Percentiles rank a stretch among this genome's conserved stretches.
These are phyloP conservation scores for Erythrophleum ivorense DNA, from an alignment of 331 rosid genomes.

Conservation along the genomic window DNA sequence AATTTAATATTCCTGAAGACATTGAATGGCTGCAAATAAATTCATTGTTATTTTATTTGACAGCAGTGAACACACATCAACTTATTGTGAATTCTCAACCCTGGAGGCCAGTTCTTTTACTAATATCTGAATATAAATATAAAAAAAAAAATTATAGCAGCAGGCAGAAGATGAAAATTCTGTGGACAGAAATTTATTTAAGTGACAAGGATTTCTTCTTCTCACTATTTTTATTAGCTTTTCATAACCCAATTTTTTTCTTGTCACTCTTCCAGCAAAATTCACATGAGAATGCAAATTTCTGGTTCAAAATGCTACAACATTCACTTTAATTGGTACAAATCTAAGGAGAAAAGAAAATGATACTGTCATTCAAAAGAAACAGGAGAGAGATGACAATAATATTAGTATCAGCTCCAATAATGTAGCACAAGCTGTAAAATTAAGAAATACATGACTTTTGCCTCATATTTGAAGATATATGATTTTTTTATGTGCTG, in stretches of 20 bases:
- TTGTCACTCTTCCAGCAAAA: background rate
- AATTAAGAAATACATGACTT: background rate
- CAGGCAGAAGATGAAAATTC: no score
- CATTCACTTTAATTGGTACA: slow-evolving; percentile 1
- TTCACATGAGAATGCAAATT: slow-evolving; percentile 15
- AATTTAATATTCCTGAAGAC: slow-evolving; percentile 23
- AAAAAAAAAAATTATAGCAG: background rate
- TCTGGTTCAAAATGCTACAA: slow-evolving; percentile 16
- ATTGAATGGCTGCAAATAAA: background rate
- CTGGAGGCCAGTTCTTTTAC: slow-evolving; percentile 15
- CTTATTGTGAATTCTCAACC: slow-evolving; percentile 26
- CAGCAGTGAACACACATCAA: slow-evolving; percentile 12
- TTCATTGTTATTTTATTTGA: background rate
- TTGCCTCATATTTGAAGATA: background rate
- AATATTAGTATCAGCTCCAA: background rate
- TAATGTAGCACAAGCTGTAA: background rate
- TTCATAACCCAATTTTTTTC: no score
- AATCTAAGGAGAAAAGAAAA: background rate
- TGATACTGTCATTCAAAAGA: background rate
- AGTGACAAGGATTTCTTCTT: no score
- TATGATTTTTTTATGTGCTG: background rate
- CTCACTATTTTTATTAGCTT: no score
- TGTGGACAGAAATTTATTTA: no score
- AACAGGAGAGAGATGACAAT: background rate
- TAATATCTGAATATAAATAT: background rate